Evolutionary conservation across 805 yeast genomes (phyloP).

Genomic region (Maudiozyma pseudohumilis): DNA sequence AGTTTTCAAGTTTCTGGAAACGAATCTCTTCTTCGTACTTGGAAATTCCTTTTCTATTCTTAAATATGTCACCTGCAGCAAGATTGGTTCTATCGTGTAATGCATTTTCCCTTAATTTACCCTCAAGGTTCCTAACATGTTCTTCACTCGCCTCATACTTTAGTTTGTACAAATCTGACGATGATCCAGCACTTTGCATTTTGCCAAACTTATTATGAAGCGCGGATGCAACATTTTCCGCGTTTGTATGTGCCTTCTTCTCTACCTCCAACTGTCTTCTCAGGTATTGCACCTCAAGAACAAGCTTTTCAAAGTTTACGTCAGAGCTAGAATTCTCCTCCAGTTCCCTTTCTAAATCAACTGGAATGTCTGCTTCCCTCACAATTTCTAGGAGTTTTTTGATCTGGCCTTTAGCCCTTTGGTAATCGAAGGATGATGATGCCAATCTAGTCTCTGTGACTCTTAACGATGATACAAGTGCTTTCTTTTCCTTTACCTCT

Average conservation of each 20-base stretch:
- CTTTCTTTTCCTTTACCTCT: conserved; percentile 34
- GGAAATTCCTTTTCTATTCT: conserved; percentile 20
- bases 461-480: conserved; percentile 46
- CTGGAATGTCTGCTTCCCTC: conserved; percentile 16
- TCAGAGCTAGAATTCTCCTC: conserved; percentile 14
- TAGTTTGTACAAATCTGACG: conserved; percentile 33
- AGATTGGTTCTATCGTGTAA: conserved; percentile 23
- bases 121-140: conserved; percentile 34
- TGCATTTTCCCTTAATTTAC: conserved; percentile 22
- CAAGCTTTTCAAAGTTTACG: conserved; percentile 24
- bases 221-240: conserved; percentile 35
- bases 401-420: conserved; percentile 36
- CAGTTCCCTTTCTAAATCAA: conserved; percentile 20
- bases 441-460: conserved; percentile 56
- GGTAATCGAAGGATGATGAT: conserved; percentile 51
- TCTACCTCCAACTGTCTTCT: conserved; percentile 43
- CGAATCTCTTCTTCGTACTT: conserved; percentile 27
- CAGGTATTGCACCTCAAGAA: conserved; percentile 39
- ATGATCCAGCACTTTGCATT: conserved; percentile 21
- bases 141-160: conserved; percentile 41
- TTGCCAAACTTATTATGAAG: conserved; percentile 18
- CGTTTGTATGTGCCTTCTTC: conserved; percentile 40
- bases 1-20: conserved; percentile 26
- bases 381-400: conserved; percentile 29
- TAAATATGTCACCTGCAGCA: conserved; percentile 20